Base-by-base conservation (phyloP, 805 yeast genomes). In the Suhomyces faveliae region DNA sequence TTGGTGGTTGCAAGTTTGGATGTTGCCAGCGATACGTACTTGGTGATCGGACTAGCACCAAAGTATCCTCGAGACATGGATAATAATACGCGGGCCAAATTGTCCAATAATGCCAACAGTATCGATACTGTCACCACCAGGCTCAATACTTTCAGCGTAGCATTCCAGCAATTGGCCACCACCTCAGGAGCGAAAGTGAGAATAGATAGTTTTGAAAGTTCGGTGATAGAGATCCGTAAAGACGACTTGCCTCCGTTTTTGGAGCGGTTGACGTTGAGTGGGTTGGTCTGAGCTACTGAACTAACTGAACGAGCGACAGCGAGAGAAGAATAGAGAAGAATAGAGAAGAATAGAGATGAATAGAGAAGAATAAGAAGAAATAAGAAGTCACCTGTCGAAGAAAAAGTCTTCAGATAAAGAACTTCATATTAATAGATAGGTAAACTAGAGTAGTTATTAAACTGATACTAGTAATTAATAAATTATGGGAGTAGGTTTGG, bases 171-270 rank as follows among this genome's bases (percentile, higher is more conserved):
- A 54, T 88, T 91, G 22, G 94, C 97, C 1, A 77, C 76, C 40
- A 80, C 80, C 17, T 87, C 96, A 5, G 92, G 90, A 37, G 97
- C 97, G 2, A 83, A 87, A 56, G 90, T 90, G 15, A 78, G 92
- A 58, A 87, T 94, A 52, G 98, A 94, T 64, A 89, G 96, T 60
- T 94, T 94, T 67, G 98, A 94, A 63, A 87, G 96, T 53, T 83
- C 97, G 3, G 88, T 94, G 19, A 89, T 94, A 39, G 97, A 94
- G 68, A 84, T 94, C 38, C 71, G 89, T 50, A 85, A 84, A 60
- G 96, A 91, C 42, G 99, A 94, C 63, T 71, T 94, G 52, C 75
- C 89, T 4, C 88, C 96, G 43, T 94, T 94, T 60, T 68, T 94
- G 51, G 98, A 94, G 62, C 81, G 82, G 49, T 70, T 92, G 51